A percentile compares a stretch with the other conserved stretches of the same genome.
Conservation (phyloP, 192 early-diverging fungal species). For the Backusella psychrophila region DNA sequence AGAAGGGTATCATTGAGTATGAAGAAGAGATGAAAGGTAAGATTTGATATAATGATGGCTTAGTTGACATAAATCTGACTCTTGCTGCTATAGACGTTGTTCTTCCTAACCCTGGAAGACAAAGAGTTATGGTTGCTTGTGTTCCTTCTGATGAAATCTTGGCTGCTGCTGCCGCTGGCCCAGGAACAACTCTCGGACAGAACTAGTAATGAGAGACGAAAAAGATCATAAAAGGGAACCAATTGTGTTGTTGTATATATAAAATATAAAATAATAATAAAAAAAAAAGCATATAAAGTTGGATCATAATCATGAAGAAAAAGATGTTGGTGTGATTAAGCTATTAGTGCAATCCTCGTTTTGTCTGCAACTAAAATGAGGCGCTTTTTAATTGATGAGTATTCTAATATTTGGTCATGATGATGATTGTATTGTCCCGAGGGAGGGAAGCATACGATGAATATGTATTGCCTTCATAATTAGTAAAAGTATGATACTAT, state of each 20-base stretch:
- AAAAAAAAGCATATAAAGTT: background rate
- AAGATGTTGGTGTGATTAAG: background rate
- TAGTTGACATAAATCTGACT: background rate
- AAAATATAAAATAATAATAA: background rate
- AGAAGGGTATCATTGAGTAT: slow-evolving; percentile 21
- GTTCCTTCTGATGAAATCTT: slow-evolving; percentile 23
- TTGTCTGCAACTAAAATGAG: too few relatives aligned
- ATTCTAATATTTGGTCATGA: too few relatives aligned
- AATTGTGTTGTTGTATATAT: background rate
- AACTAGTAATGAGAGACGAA: background rate
- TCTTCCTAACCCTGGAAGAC: slow-evolving; percentile 10
- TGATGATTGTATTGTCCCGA: too few relatives aligned
- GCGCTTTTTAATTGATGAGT: too few relatives aligned
- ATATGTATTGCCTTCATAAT: too few relatives aligned
- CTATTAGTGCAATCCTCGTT: background rate
- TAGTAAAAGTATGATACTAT: too few relatives aligned
- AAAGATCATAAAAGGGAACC: background rate
- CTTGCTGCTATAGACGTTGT: slow-evolving; percentile 24
- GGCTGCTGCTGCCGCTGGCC: slow-evolving; percentile 35
- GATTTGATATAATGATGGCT: background rate
- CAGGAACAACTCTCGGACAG: slow-evolving; percentile 31
- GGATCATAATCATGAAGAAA: background rate
- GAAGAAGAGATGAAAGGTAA: slow-evolving; percentile 40
- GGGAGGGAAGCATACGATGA: too few relatives aligned
- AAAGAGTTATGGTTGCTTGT: slow-evolving; percentile 14